Percentiles rank a stretch among this genome's conserved stretches.
These are phyloP conservation scores for Trichaptum fuscoviolaceum DNA, from an alignment of 768 basidiomycete genomes.

Conservation along the genomic window DNA sequence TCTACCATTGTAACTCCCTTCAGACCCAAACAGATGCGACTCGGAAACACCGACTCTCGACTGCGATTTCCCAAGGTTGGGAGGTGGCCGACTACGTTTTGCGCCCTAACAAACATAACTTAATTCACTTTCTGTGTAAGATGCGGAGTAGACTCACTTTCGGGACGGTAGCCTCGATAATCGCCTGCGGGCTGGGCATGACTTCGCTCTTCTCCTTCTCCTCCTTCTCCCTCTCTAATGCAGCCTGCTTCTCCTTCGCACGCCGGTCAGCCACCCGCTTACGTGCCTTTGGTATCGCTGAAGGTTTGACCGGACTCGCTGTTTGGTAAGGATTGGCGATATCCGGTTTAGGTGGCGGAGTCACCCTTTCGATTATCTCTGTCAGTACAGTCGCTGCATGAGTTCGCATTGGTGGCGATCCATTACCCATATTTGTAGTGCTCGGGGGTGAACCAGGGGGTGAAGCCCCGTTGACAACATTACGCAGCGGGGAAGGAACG, in stretches of 20 bases:
- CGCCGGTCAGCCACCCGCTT: slow-evolving; percentile 40
- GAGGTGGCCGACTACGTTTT: slow-evolving; percentile 71
- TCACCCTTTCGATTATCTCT: slow-evolving; percentile 59
- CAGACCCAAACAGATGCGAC: background rate
- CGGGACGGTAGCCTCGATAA: slow-evolving; percentile 75
- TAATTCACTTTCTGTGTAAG: slow-evolving; percentile 2
- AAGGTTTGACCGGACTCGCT: slow-evolving; percentile 56
- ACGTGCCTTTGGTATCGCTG: slow-evolving; percentile 34
- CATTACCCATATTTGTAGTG: slow-evolving; percentile 18
- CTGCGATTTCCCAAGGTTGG: slow-evolving; percentile 40
- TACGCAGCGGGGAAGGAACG: slow-evolving; percentile 69
- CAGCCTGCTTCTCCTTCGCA: slow-evolving; percentile 25
- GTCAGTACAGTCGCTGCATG: slow-evolving; percentile 60
- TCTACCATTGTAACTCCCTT: slow-evolving; percentile 12
- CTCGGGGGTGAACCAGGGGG: slow-evolving; percentile 25
- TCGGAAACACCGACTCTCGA: slow-evolving; percentile 2
- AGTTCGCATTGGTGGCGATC: slow-evolving; percentile 36
- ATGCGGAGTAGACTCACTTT: slow-evolving; percentile 39
- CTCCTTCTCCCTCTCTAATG: slow-evolving; percentile 25
- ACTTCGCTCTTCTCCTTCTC: slow-evolving; percentile 22
- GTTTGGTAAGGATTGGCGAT: slow-evolving; percentile 76
- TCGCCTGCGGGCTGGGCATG: slow-evolving; percentile 51
- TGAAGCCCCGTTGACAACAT: slow-evolving; percentile 47
- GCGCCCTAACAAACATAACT: slow-evolving; percentile 48
- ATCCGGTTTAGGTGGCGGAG: slow-evolving; percentile 52